Evolutionary conservation across 139 green algal species (phyloP).

Genomic region (Picochlorum sp.): DNA sequence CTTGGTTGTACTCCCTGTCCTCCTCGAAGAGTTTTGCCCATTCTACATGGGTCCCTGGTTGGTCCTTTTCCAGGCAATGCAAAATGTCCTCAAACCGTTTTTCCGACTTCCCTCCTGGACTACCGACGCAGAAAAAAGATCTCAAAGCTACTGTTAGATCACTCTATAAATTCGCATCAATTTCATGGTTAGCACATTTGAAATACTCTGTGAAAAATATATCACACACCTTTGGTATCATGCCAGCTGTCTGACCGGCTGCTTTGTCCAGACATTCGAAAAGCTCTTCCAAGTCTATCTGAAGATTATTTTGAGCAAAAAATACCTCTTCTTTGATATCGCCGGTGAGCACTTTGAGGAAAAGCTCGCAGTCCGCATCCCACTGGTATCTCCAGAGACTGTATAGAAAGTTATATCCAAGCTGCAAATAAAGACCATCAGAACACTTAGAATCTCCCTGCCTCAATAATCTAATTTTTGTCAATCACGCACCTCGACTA

Average conservation of each 20-base stretch:
- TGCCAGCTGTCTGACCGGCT: conserved; percentile 16
- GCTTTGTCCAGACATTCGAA: conserved; percentile 31
- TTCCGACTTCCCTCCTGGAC: conserved; percentile 32
- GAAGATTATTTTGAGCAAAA: conserved; percentile 29
- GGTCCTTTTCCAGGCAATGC: conserved; percentile 44
- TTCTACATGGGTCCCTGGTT: conserved; percentile 28
- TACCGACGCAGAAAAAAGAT: conserved; percentile 37
- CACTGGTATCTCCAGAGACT: conserved; percentile 46
- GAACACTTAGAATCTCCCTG: background rate
- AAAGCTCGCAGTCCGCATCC: conserved; percentile 61
- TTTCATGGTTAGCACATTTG: background rate
- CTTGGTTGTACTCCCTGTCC: conserved; percentile 55
- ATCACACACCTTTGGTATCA: conserved; percentile 25
- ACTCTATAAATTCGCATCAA: conserved; percentile 2
- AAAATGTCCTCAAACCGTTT: conserved; percentile 42
- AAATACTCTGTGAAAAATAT: background rate
- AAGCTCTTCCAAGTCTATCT: conserved; percentile 37
- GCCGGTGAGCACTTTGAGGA: conserved; percentile 45
- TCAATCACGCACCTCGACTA: conserved; percentile 32
- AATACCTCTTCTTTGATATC: conserved; percentile 55
- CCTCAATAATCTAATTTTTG: background rate
- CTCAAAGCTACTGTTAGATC: conserved; percentile 33
- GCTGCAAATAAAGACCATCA: conserved; percentile 12
- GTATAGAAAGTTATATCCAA: conserved; percentile 53
- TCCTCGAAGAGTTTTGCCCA: conserved; percentile 52